Conservation (phyloP, 805 yeast genomes). For the Candida xyloterini region DNA sequence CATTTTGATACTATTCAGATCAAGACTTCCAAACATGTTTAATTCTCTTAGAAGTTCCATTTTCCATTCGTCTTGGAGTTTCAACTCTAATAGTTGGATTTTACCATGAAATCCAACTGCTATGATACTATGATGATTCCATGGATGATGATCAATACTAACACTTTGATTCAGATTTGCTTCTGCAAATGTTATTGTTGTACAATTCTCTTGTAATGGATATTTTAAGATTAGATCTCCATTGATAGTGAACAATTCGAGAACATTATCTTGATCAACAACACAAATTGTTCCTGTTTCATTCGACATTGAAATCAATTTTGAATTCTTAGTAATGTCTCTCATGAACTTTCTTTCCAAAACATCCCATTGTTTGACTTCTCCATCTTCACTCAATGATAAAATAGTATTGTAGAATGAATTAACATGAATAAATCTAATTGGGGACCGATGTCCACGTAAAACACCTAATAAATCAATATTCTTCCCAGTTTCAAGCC, state of each 20-base stretch:
- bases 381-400: conserved; percentile 54
- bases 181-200: conserved; percentile 22
- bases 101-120: conserved; percentile 33
- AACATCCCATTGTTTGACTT: conserved; percentile 63
- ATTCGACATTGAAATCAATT: conserved; percentile 45
- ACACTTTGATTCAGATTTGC: conserved; percentile 8
- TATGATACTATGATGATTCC: conserved; percentile 37
- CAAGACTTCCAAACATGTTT: conserved; percentile 20
- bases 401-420: conserved; percentile 52
- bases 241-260: conserved; percentile 49
- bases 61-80: conserved; percentile 19
- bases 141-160: conserved; percentile 17
- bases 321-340: conserved; percentile 21
- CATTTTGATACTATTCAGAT: conserved; percentile 34
- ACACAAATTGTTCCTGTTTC: conserved; percentile 53
- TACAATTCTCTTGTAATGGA: conserved; percentile 14
- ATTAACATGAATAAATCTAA: conserved; percentile 47
- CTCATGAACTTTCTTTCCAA: conserved; percentile 51
- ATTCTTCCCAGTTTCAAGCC: not conserved
- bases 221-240: conserved; percentile 42
- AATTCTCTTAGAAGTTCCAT: conserved; percentile 27
- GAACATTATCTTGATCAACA: conserved; percentile 18
- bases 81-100: conserved; percentile 26
- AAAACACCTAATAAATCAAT: conserved; percentile 31
- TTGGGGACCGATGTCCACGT: conserved; percentile 54